Base-by-base conservation (phyloP, 176 grass and related monocot species). In the Zoysia japonica region DNA sequence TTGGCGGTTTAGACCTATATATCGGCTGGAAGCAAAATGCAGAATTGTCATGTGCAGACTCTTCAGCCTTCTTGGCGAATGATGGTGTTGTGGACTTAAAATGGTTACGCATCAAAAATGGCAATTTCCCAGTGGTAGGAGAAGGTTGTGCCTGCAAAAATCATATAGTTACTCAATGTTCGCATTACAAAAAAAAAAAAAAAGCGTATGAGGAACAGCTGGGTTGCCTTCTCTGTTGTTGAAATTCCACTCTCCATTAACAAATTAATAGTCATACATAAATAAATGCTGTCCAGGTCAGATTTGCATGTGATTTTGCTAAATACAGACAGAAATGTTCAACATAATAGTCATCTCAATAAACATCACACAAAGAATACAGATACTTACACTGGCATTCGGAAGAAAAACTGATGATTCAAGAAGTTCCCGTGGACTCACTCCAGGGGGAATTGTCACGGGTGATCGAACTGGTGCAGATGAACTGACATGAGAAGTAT, bases 341-440 rank as follows among this genome's bases (percentile, higher is more conserved):
- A 37, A 15, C 41, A 17, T 47, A 39, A 42, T 17, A 64, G 47
- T 48, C 43, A 76, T 62, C 73, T 35, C 42, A 17, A 17, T 70
- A 59, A 36, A 6, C 46, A 53, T 71, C 74, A 50, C 61, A 47
- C 62, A 70, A 39, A 10, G n/a, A 77, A 38, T 7, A 59, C 11
- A 79, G 45, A 61, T 59, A 74, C 78, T 48, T 94, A 98, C 95
- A 71, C 89, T 61, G 68, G 71, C 71, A 69, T 94, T 92, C 47
- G 89, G 87, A 83, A 98, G 88, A 54, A 98, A 94, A 83, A 92
- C 86, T 0, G 90, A 87, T 1, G 95, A 98, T n/a, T 98, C 95
- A 13, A 98, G 80, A 70, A 98, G 81, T 47, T 85, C 80, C 57
- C 85, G 92, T 9, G 88, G 92, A 62, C 95, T 98, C 46, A 94